These are phyloP conservation scores for Moesziomyces sp. DNA, from an alignment of 1,284 basidiomycete genomes.

Conservation along the genomic window DNA sequence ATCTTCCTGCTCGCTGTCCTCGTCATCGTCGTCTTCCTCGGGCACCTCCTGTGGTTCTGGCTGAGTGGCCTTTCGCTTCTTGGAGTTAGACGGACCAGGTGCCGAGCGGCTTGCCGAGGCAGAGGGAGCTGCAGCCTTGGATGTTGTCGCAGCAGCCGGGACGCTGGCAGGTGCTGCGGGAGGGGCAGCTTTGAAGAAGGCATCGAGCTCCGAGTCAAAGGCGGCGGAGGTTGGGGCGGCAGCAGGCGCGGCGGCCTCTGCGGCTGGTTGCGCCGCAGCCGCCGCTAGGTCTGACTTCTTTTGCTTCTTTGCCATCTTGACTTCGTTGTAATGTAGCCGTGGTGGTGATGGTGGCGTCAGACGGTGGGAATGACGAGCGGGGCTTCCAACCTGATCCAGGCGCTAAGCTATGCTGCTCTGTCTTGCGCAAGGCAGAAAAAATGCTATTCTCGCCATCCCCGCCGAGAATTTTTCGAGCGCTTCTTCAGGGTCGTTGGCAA, in stretches of 20 bases:
- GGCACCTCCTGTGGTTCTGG: conserved; percentile 4
- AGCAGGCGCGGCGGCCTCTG: conserved; percentile 1
- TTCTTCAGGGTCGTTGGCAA: neutral
- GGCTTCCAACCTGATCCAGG: no score
- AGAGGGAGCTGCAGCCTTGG: neutral
- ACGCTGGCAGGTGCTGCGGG: conserved; percentile 12
- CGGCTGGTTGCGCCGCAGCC: neutral
- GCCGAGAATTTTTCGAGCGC: neutral
- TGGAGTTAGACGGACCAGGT: conserved; percentile 22
- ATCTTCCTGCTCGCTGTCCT: conserved; percentile 11
- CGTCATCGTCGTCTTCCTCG: conserved; percentile 3
- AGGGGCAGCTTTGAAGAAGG: conserved; percentile 54
- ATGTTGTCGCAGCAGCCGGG: neutral
- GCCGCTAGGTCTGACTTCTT: conserved; percentile 3
- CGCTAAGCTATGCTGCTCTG: neutral
- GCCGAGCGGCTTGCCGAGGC: conserved; percentile 1
- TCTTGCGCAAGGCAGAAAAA: neutral
- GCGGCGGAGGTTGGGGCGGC: conserved; percentile 1
- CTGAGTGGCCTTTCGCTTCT: conserved; percentile 33
- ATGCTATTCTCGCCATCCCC: neutral
- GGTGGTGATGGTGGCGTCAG: conserved; percentile 1
- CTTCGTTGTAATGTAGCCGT: neutral
- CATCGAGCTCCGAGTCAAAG: conserved; percentile 62
- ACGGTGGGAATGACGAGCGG: neutral
- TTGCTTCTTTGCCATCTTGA: conserved; percentile 31